Conservation (phyloP, 148 eudicot genomes). For the Agrostemma githago region DNA sequence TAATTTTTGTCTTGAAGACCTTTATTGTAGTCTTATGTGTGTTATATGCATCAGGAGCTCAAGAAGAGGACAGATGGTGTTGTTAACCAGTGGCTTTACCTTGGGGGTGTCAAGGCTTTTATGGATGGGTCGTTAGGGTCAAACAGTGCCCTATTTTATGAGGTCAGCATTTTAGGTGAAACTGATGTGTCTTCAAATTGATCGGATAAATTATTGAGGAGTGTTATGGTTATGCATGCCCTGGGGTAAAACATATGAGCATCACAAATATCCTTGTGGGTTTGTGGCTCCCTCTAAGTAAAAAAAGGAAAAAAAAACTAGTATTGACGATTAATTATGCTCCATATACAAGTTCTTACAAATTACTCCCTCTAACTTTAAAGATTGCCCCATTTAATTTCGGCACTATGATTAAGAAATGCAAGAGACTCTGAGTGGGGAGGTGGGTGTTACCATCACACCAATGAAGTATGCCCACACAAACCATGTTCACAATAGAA, state of each 20-base stretch:
- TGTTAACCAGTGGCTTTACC: conserved; percentile 74
- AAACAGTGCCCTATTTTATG: conserved; percentile 82
- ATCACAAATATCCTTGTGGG: background rate
- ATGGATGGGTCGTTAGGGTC: conserved; percentile 96
- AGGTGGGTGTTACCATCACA: too few relatives aligned
- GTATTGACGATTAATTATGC: background rate
- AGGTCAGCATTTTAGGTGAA: conserved; percentile 47
- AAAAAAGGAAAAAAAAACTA: background rate
- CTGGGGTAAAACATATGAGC: background rate
- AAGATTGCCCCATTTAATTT: too few relatives aligned
- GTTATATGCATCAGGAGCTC: conserved; percentile 46
- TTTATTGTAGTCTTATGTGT: conserved; percentile 8
- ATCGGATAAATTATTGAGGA: background rate
- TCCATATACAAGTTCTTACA: background rate
- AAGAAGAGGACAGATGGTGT: conserved; percentile 48
- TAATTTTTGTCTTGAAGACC: background rate
- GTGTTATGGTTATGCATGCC: background rate
- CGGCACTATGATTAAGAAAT: too few relatives aligned
- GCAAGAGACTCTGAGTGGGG: too few relatives aligned
- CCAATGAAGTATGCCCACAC: too few relatives aligned
- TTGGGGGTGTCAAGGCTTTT: conserved; percentile 93
- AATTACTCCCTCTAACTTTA: too few relatives aligned
- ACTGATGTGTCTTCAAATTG: conserved; percentile 6
- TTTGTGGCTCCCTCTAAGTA: background rate
- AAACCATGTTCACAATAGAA: too few relatives aligned